Conservation (phyloP, 805 yeast species). For the Candida taoyuanica region DNA sequence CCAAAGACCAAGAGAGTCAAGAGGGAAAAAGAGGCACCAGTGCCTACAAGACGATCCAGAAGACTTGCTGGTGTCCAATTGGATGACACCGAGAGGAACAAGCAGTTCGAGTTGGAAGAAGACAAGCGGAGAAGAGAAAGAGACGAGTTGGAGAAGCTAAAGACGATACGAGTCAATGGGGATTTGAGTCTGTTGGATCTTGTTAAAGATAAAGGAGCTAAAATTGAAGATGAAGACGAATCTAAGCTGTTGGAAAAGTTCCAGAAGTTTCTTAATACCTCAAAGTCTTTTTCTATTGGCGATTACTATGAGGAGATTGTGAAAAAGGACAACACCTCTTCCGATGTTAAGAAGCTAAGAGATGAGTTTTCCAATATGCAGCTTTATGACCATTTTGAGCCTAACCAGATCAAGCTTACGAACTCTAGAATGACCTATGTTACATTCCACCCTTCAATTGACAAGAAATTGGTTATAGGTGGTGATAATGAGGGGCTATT, state of each 20-base stretch:
- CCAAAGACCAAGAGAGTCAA: constrained; percentile 20
- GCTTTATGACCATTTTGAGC: constrained; percentile 54
- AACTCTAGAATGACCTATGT: constrained; percentile 68
- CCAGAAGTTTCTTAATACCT: constrained; percentile 26
- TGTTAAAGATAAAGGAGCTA: constrained; percentile 37
- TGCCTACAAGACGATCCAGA: constrained; percentile 71
- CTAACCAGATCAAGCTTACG: constrained; percentile 66
- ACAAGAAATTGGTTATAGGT: constrained; percentile 63
- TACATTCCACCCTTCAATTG: constrained; percentile 68
- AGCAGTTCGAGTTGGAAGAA: constrained; percentile 22
- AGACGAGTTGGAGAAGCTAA: constrained; percentile 46
- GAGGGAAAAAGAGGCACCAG: constrained; percentile 24
- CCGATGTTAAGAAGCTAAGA: constrained; percentile 44
- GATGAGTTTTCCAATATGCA: constrained; percentile 48
- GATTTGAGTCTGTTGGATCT: constrained; percentile 61
- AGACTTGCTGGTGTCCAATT: constrained; percentile 68
- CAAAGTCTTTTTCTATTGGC: constrained; percentile 50
- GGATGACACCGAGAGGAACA: constrained; percentile 39
- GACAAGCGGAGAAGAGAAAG: constrained; percentile 29
- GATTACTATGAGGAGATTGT: constrained; percentile 59
- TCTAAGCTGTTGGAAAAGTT: constrained; percentile 29
- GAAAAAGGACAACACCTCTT: constrained; percentile 31
- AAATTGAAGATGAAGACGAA: constrained; percentile 29
- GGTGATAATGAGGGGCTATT: constrained; percentile 88
- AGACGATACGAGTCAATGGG: constrained; percentile 58